Conservation (phyloP, 352 stramenopile genomes). For the Pythium folliculosum region DNA sequence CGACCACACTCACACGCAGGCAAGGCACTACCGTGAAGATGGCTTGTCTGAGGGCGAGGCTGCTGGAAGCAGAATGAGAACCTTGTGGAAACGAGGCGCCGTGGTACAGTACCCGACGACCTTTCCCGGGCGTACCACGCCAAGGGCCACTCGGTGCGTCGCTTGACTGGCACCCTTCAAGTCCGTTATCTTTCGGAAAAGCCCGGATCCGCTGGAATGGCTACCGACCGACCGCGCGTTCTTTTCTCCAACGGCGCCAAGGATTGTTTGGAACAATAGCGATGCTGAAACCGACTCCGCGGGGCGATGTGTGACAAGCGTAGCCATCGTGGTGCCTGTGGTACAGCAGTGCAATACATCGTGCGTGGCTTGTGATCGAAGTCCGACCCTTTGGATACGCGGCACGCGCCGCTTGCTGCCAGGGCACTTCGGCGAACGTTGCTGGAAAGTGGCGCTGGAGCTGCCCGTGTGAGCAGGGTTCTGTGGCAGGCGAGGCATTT, state of each 20-base stretch:
- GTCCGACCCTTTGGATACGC: not conserved
- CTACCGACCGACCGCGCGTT: not conserved
- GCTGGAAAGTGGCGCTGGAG: not conserved
- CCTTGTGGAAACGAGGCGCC: not conserved
- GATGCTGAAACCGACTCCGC: not conserved
- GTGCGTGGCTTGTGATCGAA: not conserved
- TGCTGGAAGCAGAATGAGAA: constrained; percentile 24
- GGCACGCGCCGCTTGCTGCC: not conserved
- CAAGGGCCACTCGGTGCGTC: constrained; percentile 6
- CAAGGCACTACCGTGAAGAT: constrained; percentile 6
- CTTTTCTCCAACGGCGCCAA: not conserved
- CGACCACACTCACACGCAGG: not conserved
- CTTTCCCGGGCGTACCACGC: not conserved
- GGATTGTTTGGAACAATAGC: not conserved
- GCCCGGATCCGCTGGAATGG: not conserved
- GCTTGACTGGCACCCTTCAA: not conserved
- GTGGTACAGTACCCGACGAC: not conserved
- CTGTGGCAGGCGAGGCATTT: not conserved
- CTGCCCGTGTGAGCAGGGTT: too few relatives aligned
- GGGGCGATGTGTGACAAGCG: not conserved
- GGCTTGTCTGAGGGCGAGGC: constrained; percentile 14
- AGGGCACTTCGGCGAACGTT: not conserved
- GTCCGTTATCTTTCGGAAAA: not conserved
- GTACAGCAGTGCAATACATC: too few relatives aligned
- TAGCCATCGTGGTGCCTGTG: not conserved